Base-by-base conservation (phyloP, 768 basidiomycete genomes). In the Boletales sp. region DNA sequence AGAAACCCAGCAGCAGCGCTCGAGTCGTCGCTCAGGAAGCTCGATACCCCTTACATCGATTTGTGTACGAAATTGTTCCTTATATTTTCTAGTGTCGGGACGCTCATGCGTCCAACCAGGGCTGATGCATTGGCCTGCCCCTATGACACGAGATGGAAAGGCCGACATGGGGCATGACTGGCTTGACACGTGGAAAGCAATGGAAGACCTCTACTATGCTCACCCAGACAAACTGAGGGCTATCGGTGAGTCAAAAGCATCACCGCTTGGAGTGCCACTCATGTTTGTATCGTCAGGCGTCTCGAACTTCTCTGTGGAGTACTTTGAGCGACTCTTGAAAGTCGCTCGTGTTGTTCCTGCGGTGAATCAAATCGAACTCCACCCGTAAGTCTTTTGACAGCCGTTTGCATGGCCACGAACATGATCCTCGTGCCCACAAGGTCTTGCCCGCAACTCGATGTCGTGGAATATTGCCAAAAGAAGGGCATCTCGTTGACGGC, bases 71-170 rank as follows among this genome's bases (percentile, higher is more conserved):
- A 55, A 36, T 13, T 18, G 8, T 10, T 46, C 21, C 30, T 28
- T 28, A 9, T 13, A 5, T 19, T 12, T n/a, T 42, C 5, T 5
- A 8, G 7, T 7, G 6, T 28, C 25, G 5, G 7, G 25, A 7
- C 25, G 18, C 25, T 57, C 10, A 48, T 34, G 11, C 9, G n/a
- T 17, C 8, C 19, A 5, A 9, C 39, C 51, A 85, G 83, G 82
- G 80, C 72, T 89, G 50, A 82, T 90, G 78, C 87, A 90, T 69
- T 90, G 87, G 89, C 90, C 90, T 13, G 81, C 85, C 17, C 84
- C 88, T 32, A 80, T 88, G 80, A 80, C 77, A 11, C 57, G 25
- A 28, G 25, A 6, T 28, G 58, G 73, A 44, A 70, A 73, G 50
- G 72, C 82, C 8, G 81, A 86, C 59, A 78, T 73, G 59, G 71